Evolutionary conservation across 805 yeast species (phyloP).

Genomic region (Yamadazyma phyllophila): DNA sequence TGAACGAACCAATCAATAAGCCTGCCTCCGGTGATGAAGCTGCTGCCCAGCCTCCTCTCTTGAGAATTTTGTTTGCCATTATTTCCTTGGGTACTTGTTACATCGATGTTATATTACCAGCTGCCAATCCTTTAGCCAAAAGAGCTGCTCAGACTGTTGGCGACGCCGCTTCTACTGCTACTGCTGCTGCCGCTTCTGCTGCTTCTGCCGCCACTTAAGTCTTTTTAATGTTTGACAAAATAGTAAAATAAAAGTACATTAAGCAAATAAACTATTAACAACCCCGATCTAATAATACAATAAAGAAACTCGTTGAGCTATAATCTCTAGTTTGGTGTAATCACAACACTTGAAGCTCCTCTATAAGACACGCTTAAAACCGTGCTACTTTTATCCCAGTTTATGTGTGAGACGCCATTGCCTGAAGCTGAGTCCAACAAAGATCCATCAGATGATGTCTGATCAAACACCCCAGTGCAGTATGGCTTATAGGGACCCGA

Average conservation of each 20-base stretch:
- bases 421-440: constrained; percentile 8
- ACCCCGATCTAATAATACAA: constrained; percentile 7
- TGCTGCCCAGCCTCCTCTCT: constrained; percentile 44
- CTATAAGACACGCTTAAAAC: constrained; percentile 32
- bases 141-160: constrained; percentile 19
- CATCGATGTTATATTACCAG: constrained; percentile 51
- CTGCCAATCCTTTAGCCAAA: constrained; percentile 30
- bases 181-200: constrained; percentile 9
- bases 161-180: constrained; percentile 8
- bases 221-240: background rate
- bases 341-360: constrained; percentile 31
- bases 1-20: constrained; percentile 42
- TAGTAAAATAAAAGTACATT: background rate
- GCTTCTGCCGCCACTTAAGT: constrained; percentile 7
- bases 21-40: constrained; percentile 20
- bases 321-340: constrained; percentile 8
- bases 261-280: background rate
- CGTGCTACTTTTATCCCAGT: constrained; percentile 32
- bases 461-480: constrained; percentile 9
- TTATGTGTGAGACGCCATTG: constrained; percentile 36
- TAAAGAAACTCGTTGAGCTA: background rate
- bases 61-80: constrained; percentile 44
- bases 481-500: background rate
- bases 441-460: constrained; percentile 3
- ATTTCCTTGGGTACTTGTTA: constrained; percentile 53